Evolutionary conservation across 306 rosid species (phyloP).

Genomic region (Clitoria ternatea): DNA sequence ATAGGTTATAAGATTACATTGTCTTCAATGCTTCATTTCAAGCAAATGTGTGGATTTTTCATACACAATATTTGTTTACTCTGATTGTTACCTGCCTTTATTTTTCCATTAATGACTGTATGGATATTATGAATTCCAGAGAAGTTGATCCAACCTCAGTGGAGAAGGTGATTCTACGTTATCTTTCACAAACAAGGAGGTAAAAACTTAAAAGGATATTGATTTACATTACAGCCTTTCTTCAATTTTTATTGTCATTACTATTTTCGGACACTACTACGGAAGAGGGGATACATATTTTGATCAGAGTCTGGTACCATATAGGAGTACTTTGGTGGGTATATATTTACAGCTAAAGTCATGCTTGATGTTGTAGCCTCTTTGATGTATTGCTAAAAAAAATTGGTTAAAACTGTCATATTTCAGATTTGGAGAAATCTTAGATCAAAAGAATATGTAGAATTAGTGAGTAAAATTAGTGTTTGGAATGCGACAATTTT

Average conservation of each 20-base stretch:
- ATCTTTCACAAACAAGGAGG: slow-evolving; percentile 24
- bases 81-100: not conserved
- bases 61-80: not conserved
- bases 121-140: slow-evolving; percentile 38
- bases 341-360: slow-evolving; percentile 20
- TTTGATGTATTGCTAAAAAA: slow-evolving; percentile 7
- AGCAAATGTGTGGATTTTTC: not conserved
- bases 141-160: slow-evolving; percentile 46
- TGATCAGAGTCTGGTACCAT: slow-evolving; percentile 15
- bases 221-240: slow-evolving; percentile 3
- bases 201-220: slow-evolving; percentile 19
- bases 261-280: slow-evolving; percentile 16
- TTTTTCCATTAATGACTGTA: not conserved
- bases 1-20: not conserved
- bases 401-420: slow-evolving; percentile 7
- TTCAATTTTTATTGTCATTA: not conserved
- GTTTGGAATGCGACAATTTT: too few species aligned
- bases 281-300: slow-evolving; percentile 20
- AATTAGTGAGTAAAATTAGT: too few species aligned
- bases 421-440: not conserved
- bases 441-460: not conserved
- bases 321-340: slow-evolving; percentile 22
- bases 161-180: slow-evolving; percentile 50
- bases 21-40: not conserved
- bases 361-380: not conserved